These are phyloP conservation scores for Lachnellula cervina DNA, from an alignment of 2,329 filamentous ascomycete species.

Conservation along the genomic window DNA sequence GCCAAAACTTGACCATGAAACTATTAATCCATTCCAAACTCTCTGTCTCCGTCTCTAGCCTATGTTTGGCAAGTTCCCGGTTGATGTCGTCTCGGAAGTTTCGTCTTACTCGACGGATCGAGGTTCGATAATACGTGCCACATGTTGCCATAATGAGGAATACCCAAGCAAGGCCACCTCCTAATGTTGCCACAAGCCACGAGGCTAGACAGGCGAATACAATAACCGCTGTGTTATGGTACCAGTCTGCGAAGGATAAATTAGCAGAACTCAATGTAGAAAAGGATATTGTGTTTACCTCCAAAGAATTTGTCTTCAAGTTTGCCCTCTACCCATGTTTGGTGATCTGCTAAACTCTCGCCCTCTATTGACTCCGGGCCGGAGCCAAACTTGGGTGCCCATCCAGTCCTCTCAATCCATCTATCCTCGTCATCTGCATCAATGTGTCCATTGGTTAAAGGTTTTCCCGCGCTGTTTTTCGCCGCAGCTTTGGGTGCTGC, in stretches of 20 bases:
- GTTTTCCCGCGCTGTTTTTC: slow-evolving; percentile 43
- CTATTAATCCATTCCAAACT: slow-evolving; percentile 99
- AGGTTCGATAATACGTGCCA: slow-evolving; percentile 94
- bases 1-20: slow-evolving; percentile 98
- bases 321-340: slow-evolving; percentile 78
- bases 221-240: slow-evolving; percentile 93
- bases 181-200: slow-evolving; percentile 84
- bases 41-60: slow-evolving; percentile 84
- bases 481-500: slow-evolving; percentile 39
- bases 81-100: slow-evolving; percentile 95
- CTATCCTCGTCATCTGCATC: slow-evolving; percentile 51
- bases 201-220: slow-evolving; percentile 86
- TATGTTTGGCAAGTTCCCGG: slow-evolving; percentile 81
- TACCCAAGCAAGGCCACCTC: slow-evolving; percentile 89
- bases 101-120: slow-evolving; percentile 83
- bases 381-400: slow-evolving; percentile 82
- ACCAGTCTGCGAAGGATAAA: slow-evolving; percentile 68
- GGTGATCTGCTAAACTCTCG: slow-evolving; percentile 76
- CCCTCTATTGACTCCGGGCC: slow-evolving; percentile 45
- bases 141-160: slow-evolving; percentile 89
- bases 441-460: slow-evolving; percentile 43
- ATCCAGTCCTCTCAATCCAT: slow-evolving; percentile 64
- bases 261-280: slow-evolving; percentile 5
- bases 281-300: slow-evolving; percentile 44
- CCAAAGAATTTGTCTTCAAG: slow-evolving; percentile 89